Conservation (phyloP, 139 green algal species). For the Closterium sp. region DNA sequence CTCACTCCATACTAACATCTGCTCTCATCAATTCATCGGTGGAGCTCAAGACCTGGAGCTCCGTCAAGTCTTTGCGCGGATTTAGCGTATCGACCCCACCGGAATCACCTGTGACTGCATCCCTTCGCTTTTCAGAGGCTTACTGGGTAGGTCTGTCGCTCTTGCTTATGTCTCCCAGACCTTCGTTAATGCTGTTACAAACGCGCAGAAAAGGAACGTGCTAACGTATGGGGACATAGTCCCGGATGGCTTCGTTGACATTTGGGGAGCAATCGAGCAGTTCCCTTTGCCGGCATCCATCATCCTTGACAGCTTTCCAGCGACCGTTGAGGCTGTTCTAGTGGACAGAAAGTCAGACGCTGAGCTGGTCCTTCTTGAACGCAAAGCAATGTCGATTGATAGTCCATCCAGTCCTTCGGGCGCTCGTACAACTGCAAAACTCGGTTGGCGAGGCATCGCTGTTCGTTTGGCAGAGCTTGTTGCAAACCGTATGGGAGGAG, state of each 20-base stretch:
- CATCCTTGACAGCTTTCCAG: neutral
- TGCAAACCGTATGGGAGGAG: neutral
- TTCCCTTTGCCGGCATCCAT: neutral
- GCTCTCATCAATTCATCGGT: neutral
- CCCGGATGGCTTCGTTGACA: neutral
- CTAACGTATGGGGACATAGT: neutral
- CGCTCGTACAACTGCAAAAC: neutral
- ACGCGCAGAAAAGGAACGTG: neutral
- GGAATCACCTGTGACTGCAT: neutral
- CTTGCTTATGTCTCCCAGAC: neutral
- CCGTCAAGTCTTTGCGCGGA: neutral
- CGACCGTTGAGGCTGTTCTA: neutral
- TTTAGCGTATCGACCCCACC: neutral
- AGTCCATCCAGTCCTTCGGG: neutral
- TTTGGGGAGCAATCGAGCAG: neutral
- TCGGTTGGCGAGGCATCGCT: neutral
- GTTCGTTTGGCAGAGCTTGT: slow-evolving; percentile 1
- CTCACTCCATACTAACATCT: neutral
- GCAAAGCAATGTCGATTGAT: neutral
- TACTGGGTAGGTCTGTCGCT: neutral
- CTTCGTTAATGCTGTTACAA: neutral
- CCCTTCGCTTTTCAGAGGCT: neutral
- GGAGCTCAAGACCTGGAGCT: neutral
- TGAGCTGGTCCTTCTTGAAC: neutral
- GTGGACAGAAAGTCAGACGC: slow-evolving; percentile 8